These are phyloP conservation scores for Letharia lupina DNA, from an alignment of 495 filamentous ascomycete species.

Conservation along the genomic window DNA sequence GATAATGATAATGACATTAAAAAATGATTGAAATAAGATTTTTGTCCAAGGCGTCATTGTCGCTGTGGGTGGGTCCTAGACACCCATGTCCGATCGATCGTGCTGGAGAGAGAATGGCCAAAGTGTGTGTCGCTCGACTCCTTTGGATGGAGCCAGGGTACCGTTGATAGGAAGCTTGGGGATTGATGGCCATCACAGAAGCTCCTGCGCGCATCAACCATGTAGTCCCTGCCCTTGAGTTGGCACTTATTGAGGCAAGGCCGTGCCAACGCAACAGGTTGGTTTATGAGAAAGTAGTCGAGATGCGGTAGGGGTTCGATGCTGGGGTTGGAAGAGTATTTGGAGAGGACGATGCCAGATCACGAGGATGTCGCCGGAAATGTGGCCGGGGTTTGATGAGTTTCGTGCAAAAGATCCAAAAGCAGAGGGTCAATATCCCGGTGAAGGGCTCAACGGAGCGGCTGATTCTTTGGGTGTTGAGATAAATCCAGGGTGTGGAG, in stretches of 20 bases:
- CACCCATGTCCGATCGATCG: too few relatives aligned
- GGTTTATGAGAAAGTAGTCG: slow-evolving; percentile 11
- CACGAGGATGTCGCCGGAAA: slow-evolving; percentile 47
- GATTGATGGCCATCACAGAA: slow-evolving; percentile 8
- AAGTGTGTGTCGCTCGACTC: too few relatives aligned
- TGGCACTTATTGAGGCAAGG: slow-evolving; percentile 1
- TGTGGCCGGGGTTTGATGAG: slow-evolving; percentile 51
- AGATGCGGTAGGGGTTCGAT: slow-evolving; percentile 12
- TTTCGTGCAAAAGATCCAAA: slow-evolving; percentile 45
- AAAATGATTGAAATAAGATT: too few relatives aligned
- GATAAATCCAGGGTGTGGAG: not conserved
- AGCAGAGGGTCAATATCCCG: not conserved
- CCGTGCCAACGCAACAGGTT: not conserved
- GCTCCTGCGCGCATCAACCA: not conserved
- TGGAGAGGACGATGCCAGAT: slow-evolving; percentile 31
- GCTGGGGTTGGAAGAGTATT: not conserved
- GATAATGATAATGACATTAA: too few relatives aligned
- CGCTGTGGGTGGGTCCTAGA: too few relatives aligned
- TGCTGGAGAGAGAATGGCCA: too few relatives aligned
- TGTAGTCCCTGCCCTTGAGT: slow-evolving; percentile 13
- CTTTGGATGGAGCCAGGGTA: too few relatives aligned
- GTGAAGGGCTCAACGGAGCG: not conserved
- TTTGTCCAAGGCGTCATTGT: too few relatives aligned
- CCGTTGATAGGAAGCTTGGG: too few relatives aligned
- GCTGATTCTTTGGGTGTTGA: too few relatives aligned